Base-by-base conservation (phyloP, 495 filamentous ascomycete species). In the Xylona heveae region DNA sequence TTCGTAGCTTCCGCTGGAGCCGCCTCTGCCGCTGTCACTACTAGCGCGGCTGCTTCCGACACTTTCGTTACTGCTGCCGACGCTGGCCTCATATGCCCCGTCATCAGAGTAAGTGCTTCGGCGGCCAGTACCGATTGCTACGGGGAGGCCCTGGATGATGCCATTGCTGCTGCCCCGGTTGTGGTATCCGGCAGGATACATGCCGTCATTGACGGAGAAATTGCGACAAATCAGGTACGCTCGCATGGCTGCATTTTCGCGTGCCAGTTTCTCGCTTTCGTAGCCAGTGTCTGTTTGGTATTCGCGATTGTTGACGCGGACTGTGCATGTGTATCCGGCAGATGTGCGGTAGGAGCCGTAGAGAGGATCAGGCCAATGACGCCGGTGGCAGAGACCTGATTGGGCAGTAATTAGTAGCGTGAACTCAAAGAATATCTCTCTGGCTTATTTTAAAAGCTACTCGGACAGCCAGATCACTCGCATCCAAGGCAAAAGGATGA, bases 191-290 rank as follows among this genome's bases (percentile, higher is more conserved):
- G 68, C 62, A 4, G 71, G 71, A 38, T 68, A 72, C 81, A 84
- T 90, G 55, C 85, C 85, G 44, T 91, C 88, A 52, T 93, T 95
- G 50, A 92, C 74, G 38, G 85, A 94, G 59, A 97, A 94, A 58
- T 93, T 92, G 49, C 85, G 77, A 62, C 88, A 97, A 38, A 95
- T 85, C 61, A 92, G 78, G 55, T 92, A 97, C 37, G 88, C 88
- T 39, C 80, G 74, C 74, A 88, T 93, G 38, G 88, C 88, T 33
- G 88, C 88, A 47, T 82, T 84, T 56, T 97, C 84, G 45, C 79
- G 76, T 31, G 88, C 88, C 42, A 93, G 62, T 32, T 63, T 61
- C 40, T 85, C 75, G 37, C 69, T 74, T 47, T 73, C 71, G 58
- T 79, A 83, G 42, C 71, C 64, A n/a, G 68, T 62, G 49, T 93